Evolutionary conservation across 2,329 filamentous ascomycete genomes (phyloP), one percentile per base, ranked within the genome.

Genomic region (Aurifilum marmelostoma): DNA sequence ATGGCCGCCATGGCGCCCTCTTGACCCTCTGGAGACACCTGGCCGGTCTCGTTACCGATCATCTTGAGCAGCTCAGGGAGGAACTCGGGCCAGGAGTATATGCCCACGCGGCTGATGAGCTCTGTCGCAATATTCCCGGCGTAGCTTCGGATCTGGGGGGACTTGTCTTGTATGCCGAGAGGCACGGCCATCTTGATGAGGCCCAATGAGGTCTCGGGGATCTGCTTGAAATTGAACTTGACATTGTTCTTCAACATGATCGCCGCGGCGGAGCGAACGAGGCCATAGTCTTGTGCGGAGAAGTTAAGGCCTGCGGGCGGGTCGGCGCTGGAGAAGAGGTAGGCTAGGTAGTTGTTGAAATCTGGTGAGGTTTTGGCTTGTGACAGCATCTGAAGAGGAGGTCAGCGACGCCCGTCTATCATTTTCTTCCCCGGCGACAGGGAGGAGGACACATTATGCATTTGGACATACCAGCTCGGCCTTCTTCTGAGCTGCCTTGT

Each of bases 221-320:
- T 93, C 68, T 88, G 84, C 78, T 91, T 92, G 83, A 92, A 95
- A 56, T 89, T 85, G 62, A 87, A 82, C 77, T 88, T 91, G 78
- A 98, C 87, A 77, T 97, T 94, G 81, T 97, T 98, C 83, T 98
- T 99, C 73, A 99, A 86, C 88, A 97, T 96, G 76, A 98, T 90
- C 67, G 92, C 94, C 34, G 95, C 94, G 14, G 95, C 92, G 71
- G 92, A 92, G 72, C 96, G 91, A 71, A 97, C 91, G 64, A 93
- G 83, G 78, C 91, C 87, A 82, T 93, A 90, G 77, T 92, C 84
- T 72, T 85, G 77, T 73, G 83, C 76, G 65, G 85, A 87, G 74
- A 88, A 87, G 74, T 83, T 83, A 77, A 92, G 83, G 72, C 84
- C 89, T 68, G 83, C 80, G 61, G 91, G 88, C 64, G 85, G 83